These are phyloP conservation scores for Boletus semigastroideus DNA, from an alignment of 1,284 basidiomycete genomes.

Conservation along the genomic window DNA sequence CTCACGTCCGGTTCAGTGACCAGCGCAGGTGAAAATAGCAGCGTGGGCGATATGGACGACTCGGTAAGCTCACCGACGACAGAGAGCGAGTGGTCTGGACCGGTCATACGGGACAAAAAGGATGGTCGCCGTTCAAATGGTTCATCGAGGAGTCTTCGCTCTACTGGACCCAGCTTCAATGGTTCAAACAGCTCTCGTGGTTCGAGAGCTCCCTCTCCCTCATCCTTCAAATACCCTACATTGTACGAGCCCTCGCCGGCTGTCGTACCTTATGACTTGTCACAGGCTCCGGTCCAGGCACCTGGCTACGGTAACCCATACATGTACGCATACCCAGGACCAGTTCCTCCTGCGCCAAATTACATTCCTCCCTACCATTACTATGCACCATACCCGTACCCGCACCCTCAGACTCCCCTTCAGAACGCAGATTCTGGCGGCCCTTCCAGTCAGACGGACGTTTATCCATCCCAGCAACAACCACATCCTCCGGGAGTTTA, in stretches of 20 bases:
- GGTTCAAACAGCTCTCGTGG: constrained; percentile 61
- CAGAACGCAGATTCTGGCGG: constrained; percentile 38
- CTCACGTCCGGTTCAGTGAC: constrained; percentile 65
- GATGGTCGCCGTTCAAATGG: constrained; percentile 50
- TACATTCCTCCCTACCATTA: constrained; percentile 42
- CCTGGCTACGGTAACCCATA: constrained; percentile 40
- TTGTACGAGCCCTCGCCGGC: constrained; percentile 61
- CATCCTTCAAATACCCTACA: constrained; percentile 65
- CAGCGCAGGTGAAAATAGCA: constrained; percentile 53
- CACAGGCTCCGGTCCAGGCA: constrained; percentile 41
- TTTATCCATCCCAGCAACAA: constrained; percentile 33
- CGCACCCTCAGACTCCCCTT: constrained; percentile 27
- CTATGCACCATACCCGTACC: constrained; percentile 38
- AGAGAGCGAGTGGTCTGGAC: constrained; percentile 77
- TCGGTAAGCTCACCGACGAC: constrained; percentile 66
- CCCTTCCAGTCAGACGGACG: constrained; percentile 33
- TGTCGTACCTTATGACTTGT: constrained; percentile 48
- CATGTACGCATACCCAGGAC: constrained; percentile 39
- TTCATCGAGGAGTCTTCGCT: constrained; percentile 57
- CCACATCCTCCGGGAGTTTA: constrained; percentile 36
- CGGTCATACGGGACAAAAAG: constrained; percentile 53
- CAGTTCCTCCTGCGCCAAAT: constrained; percentile 29
- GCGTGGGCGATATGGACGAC: constrained; percentile 63
- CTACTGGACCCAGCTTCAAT: constrained; percentile 49
- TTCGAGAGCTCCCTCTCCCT: constrained; percentile 69